These are phyloP conservation scores for Schizonepeta tenuifolia DNA, from an alignment of 257 asterid species.

Conservation along the genomic window DNA sequence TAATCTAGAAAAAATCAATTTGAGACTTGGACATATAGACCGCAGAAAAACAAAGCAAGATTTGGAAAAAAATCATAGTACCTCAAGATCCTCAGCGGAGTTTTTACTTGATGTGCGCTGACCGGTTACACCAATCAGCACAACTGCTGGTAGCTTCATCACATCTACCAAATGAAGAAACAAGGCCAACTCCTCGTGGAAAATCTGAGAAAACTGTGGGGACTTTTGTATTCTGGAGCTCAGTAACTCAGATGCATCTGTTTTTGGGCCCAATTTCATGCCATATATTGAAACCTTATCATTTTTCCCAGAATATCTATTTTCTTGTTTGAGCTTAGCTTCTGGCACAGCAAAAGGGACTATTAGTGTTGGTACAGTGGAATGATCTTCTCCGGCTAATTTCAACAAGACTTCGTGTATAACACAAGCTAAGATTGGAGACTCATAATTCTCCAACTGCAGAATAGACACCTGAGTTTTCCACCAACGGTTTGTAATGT, in stretches of 20 bases:
- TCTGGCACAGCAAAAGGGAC: conserved; percentile 68
- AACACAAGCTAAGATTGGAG: conserved; percentile 80
- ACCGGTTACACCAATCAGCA: conserved; percentile 57
- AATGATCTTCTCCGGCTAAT: conserved; percentile 47
- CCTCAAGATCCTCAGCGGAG: conserved; percentile 62
- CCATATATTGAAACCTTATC: conserved; percentile 58
- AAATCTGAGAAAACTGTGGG: conserved; percentile 53
- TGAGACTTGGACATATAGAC: background rate
- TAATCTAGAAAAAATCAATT: background rate
- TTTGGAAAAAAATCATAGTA: conserved; percentile 35
- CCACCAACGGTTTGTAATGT: conserved; percentile 3
- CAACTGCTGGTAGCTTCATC: conserved; percentile 61
- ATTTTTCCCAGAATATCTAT: conserved; percentile 36
- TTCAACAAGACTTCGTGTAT: conserved; percentile 69
- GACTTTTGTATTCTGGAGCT: conserved; percentile 52
- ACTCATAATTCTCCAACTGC: conserved; percentile 61
- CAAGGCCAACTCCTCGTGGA: conserved; percentile 67
- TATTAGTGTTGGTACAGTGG: conserved; percentile 58
- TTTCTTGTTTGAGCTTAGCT: conserved; percentile 64
- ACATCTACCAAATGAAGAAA: conserved; percentile 65
- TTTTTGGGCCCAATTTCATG: conserved; percentile 57
- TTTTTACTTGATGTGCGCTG: conserved; percentile 38
- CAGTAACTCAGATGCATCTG: conserved; percentile 45
- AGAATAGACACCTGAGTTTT: conserved; percentile 64
- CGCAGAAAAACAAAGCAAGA: conserved; percentile 4